Evolutionary conservation across 176 grass and related monocot species (phyloP).

Genomic region (Lolium rigidum): DNA sequence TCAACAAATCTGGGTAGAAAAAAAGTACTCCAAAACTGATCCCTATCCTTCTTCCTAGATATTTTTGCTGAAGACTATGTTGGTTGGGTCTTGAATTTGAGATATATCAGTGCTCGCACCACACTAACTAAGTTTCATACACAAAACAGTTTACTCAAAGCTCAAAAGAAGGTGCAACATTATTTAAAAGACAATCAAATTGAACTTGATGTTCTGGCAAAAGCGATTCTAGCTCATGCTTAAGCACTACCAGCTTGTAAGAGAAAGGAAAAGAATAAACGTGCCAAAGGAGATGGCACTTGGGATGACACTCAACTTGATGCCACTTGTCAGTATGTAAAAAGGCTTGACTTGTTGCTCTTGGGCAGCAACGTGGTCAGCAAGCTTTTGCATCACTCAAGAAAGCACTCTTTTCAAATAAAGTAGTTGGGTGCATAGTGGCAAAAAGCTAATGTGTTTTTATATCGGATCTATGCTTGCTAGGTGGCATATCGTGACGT

Average conservation of each 20-base stretch:
- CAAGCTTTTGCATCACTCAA: constrained; percentile 45
- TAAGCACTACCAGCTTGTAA: not conserved
- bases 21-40: no score
- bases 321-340: constrained; percentile 33
- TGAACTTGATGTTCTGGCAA: not conserved
- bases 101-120: no score
- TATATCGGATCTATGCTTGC: constrained; percentile 38
- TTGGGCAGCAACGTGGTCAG: not conserved
- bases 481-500: constrained; percentile 28
- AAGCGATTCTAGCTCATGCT: not conserved
- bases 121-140: no score
- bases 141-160: no score
- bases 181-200: no score
- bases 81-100: no score
- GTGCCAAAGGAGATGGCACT: not conserved
- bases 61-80: no score
- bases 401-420: constrained; percentile 16
- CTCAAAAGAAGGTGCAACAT: no score
- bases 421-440: constrained; percentile 33
- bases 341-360: constrained; percentile 24
- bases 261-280: not conserved
- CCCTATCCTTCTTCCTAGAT: no score
- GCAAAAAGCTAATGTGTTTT: constrained; percentile 28
- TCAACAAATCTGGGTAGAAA: no score
- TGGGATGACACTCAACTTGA: not conserved